Conservation (phyloP, 1,139 yeast species). For the Meyerozyma smithsonii region DNA sequence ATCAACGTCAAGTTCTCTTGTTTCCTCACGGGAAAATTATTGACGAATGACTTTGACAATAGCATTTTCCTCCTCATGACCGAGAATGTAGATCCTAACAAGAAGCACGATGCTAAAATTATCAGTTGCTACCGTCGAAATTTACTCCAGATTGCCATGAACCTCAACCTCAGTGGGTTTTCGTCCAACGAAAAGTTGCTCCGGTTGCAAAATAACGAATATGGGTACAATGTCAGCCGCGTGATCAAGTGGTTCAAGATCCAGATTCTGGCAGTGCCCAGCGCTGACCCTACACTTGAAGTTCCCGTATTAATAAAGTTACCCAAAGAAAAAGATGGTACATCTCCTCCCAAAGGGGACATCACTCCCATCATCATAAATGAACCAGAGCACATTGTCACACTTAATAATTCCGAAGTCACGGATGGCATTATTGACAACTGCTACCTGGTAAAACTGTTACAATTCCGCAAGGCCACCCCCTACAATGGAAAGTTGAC, state of each 20-base stretch:
- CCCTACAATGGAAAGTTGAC: slow-evolving; percentile 59
- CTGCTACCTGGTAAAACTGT: slow-evolving; percentile 34
- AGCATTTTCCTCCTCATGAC: slow-evolving; percentile 27
- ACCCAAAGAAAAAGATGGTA: slow-evolving; percentile 20
- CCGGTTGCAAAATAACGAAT: slow-evolving; percentile 31
- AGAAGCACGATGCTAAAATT: slow-evolving; percentile 29
- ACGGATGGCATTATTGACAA: slow-evolving; percentile 26
- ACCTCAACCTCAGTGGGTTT: slow-evolving; percentile 32
- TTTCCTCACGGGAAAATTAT: slow-evolving; percentile 39
- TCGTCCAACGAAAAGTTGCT: slow-evolving; percentile 22
- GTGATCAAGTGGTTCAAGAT: slow-evolving; percentile 38
- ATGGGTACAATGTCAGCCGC: slow-evolving; percentile 31
- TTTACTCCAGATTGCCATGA: slow-evolving; percentile 35
- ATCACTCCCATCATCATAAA: slow-evolving; percentile 19
- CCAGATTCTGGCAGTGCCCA: slow-evolving; percentile 35
- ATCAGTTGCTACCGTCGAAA: slow-evolving; percentile 46
- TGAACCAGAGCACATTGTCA: slow-evolving; percentile 27
- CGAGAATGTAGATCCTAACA: slow-evolving; percentile 13
- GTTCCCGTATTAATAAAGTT: slow-evolving; percentile 31
- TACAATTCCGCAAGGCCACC: slow-evolving; percentile 60
- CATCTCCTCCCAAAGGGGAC: slow-evolving; percentile 12
- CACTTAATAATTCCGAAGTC: slow-evolving; percentile 22
- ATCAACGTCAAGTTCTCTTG: slow-evolving; percentile 29
- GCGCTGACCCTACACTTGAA: slow-evolving; percentile 22
- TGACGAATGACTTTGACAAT: slow-evolving; percentile 42